phyloP scores from a whole-genome alignment of 352 stramenopile genomes.

The Thraustotheca clavata region DNA sequence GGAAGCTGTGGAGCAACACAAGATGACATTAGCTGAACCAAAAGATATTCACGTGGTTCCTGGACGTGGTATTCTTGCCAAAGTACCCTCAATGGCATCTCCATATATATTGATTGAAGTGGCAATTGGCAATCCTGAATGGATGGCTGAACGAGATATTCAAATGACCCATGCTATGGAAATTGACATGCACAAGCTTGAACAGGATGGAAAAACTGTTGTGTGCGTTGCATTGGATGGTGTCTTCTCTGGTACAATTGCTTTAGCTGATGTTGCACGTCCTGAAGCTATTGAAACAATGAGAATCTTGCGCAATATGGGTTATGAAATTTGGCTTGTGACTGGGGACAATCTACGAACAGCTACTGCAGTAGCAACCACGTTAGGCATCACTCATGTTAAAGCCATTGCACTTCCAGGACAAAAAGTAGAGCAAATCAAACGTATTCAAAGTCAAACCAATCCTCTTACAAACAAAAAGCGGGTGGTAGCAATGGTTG shows the following conservation, averaged over 20 bases:
- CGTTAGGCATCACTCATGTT: slow-evolving; percentile 85
- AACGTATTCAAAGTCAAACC: slow-evolving; percentile 59
- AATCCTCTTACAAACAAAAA: slow-evolving; percentile 62
- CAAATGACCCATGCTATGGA: slow-evolving; percentile 47
- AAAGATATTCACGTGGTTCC: slow-evolving; percentile 63
- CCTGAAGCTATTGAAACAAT: slow-evolving; percentile 67
- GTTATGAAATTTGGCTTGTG: slow-evolving; percentile 78
- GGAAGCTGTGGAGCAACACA: slow-evolving; percentile 64
- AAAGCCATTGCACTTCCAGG: slow-evolving; percentile 86
- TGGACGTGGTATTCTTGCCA: slow-evolving; percentile 67
- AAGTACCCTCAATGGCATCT: slow-evolving; percentile 32
- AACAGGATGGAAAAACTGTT: slow-evolving; percentile 80
- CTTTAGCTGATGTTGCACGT: slow-evolving; percentile 61
- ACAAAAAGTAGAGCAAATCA: slow-evolving; percentile 92
- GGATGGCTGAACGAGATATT: slow-evolving; percentile 70
- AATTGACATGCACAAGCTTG: slow-evolving; percentile 70
- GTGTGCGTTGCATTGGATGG: slow-evolving; percentile 67
- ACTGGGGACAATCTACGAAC: slow-evolving; percentile 91
- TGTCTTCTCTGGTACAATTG: slow-evolving; percentile 65
- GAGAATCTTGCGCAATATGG: slow-evolving; percentile 63
- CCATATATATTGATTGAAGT: slow-evolving; percentile 30
- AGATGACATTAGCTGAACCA: slow-evolving; percentile 61
- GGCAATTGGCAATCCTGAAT: slow-evolving; percentile 71
- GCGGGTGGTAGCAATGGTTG: slow-evolving; percentile 87
- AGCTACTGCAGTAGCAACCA: slow-evolving; percentile 76